These are phyloP conservation scores for Luvunga scandens DNA, from an alignment of 345 rosid genomes.

Conservation along the genomic window DNA sequence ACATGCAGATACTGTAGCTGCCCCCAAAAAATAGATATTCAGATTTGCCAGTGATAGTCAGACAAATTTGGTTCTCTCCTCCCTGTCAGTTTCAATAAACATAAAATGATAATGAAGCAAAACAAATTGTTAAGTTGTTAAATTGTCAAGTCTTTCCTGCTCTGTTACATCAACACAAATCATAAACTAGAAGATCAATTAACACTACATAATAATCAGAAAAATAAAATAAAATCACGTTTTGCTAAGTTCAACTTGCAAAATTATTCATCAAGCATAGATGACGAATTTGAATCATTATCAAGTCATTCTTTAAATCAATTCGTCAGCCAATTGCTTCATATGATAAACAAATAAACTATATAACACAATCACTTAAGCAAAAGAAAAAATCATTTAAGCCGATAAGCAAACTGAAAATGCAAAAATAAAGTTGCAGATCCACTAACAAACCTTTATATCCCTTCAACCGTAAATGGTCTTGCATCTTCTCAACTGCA, in stretches of 20 bases:
- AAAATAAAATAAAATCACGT: neutral
- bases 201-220: neutral
- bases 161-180: neutral
- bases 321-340: neutral
- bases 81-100: neutral
- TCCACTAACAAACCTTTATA: slow-evolving; percentile 47
- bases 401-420: neutral
- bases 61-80: neutral
- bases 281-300: neutral
- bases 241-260: neutral
- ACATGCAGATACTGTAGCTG: too few species aligned
- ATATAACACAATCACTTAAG: neutral
- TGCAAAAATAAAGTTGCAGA: neutral
- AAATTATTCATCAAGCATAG: neutral
- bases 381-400: neutral
- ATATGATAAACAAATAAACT: neutral
- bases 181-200: neutral
- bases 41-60: neutral
- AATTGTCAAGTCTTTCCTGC: neutral
- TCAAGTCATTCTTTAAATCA: neutral
- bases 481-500: slow-evolving; percentile 78
- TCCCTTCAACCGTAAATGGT: slow-evolving; percentile 58
- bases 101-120: neutral
- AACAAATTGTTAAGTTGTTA: too few species aligned
- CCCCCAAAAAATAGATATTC: neutral